Percentiles rank a stretch among this genome's conserved stretches.
These are phyloP conservation scores for Aegilops sharonensis DNA, from an alignment of 176 grass and related monocot genomes.

Conservation along the genomic window DNA sequence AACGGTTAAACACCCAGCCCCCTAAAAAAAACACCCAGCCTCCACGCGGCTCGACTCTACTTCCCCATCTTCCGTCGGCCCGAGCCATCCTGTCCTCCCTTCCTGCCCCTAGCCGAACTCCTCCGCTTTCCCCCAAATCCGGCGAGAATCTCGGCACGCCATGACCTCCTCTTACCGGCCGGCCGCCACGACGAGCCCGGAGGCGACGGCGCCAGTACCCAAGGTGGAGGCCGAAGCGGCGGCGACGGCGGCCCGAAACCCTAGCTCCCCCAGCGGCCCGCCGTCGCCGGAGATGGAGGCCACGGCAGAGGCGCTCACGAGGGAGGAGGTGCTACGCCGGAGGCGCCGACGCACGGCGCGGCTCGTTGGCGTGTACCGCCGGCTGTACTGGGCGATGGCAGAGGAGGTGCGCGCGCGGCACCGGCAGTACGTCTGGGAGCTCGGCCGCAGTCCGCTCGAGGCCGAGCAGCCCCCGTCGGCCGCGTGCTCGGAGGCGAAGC, in stretches of 20 bases:
- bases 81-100: not conserved
- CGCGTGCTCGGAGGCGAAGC: slow-evolving; percentile 9
- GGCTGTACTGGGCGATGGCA: slow-evolving; percentile 66
- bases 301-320: slow-evolving; percentile 61
- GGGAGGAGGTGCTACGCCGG: slow-evolving; percentile 81
- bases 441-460: slow-evolving; percentile 67
- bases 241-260: not conserved
- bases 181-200: not conserved
- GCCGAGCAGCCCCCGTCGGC: slow-evolving; percentile 20
- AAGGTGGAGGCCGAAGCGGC: not conserved
- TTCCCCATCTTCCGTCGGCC: not conserved
- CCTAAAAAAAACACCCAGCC: not conserved
- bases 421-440: slow-evolving; percentile 74
- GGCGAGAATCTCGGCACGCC: slow-evolving; percentile 3
- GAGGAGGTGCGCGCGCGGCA: slow-evolving; percentile 77
- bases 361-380: slow-evolving; percentile 47
- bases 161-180: slow-evolving; percentile 19
- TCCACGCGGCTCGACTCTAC: not conserved
- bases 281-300: slow-evolving; percentile 39
- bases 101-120: not conserved
- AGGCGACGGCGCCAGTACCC: not conserved
- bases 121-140: not conserved
- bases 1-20: too few species aligned
- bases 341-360: slow-evolving; percentile 40
- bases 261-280: slow-evolving; percentile 9